These are phyloP conservation scores for Colletotrichum filicis DNA, from an alignment of 2,329 filamentous ascomycete genomes.

Conservation along the genomic window DNA sequence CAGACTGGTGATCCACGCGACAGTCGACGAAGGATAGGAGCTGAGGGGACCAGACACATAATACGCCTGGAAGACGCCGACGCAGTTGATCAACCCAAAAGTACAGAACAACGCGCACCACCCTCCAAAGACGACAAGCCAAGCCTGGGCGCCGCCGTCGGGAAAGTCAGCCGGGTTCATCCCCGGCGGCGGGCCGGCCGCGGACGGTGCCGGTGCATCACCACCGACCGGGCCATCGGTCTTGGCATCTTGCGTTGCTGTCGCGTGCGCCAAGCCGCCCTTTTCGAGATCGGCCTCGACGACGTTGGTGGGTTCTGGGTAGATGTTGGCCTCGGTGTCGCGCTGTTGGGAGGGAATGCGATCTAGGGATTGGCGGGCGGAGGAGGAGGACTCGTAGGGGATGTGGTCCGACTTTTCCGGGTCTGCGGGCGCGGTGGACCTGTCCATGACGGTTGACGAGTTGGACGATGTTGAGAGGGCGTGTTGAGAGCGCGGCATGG, in stretches of 20 bases:
- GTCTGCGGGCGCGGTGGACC: slow-evolving; percentile 15
- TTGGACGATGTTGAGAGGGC: slow-evolving; percentile 32
- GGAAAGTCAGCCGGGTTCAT: slow-evolving; percentile 64
- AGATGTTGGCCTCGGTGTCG: slow-evolving; percentile 48
- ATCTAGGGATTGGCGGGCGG: slow-evolving; percentile 37
- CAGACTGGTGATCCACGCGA: slow-evolving; percentile 70
- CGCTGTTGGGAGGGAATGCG: slow-evolving; percentile 45
- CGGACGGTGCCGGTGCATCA: slow-evolving; percentile 17
- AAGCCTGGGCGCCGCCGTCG: slow-evolving; percentile 68
- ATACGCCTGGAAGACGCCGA: slow-evolving; percentile 69
- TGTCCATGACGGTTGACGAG: slow-evolving; percentile 33
- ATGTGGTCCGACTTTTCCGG: slow-evolving; percentile 34
- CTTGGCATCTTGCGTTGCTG: slow-evolving; percentile 26
- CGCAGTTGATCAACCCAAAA: slow-evolving; percentile 56
- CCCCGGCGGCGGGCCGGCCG: slow-evolving; percentile 15
- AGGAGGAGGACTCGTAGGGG: slow-evolving; percentile 29
- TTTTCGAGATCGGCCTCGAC: slow-evolving; percentile 48
- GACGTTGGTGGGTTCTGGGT: slow-evolving; percentile 44
- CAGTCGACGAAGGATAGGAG: slow-evolving; percentile 59
- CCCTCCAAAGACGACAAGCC: slow-evolving; percentile 64
- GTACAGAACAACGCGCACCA: slow-evolving; percentile 57
- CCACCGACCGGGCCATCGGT: slow-evolving; percentile 7
- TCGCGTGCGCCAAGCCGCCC: slow-evolving; percentile 35
- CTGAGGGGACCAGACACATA: slow-evolving; percentile 62
- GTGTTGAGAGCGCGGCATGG: slow-evolving; percentile 21